Conservation (phyloP, 345 rosid genomes). For the Gossypium longicalyx region DNA sequence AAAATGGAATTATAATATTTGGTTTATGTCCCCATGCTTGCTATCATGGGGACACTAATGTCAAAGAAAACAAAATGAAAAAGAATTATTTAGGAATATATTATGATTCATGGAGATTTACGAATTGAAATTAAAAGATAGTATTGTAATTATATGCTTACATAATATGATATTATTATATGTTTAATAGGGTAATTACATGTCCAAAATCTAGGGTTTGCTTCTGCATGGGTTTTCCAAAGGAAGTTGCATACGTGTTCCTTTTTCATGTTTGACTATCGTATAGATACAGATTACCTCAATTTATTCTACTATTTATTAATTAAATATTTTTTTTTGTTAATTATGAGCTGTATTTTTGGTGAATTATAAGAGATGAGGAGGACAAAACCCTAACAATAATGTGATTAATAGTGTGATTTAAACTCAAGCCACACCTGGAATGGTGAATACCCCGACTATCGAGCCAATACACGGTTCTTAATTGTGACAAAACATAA, state of each 20-base stretch:
- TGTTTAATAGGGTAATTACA: constrained; percentile 24
- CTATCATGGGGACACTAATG: constrained; percentile 20
- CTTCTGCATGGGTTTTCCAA: constrained; percentile 26
- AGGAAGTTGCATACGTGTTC: constrained; percentile 23
- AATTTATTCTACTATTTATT: no score
- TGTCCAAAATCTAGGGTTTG: constrained; percentile 29
- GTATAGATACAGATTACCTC: no score
- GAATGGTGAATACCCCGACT: accelerated
- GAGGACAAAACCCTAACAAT: no score
- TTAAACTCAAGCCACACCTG: no score
- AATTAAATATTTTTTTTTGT: no score
- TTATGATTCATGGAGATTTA: neutral
- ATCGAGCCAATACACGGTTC: no score
- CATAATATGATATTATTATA: neutral
- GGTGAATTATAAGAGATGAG: no score
- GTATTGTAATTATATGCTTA: neutral
- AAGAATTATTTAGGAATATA: neutral
- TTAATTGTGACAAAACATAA: neutral
- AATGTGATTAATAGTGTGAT: accelerated
- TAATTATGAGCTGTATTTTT: no score
- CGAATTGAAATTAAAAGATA: neutral
- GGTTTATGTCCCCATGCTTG: constrained; percentile 28
- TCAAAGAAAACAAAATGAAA: neutral
- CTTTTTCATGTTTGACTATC: neutral
- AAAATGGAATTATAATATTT: constrained; percentile 6